These are phyloP conservation scores for Asterochloris sp. DNA, from an alignment of 139 green algal genomes.

Conservation along the genomic window DNA sequence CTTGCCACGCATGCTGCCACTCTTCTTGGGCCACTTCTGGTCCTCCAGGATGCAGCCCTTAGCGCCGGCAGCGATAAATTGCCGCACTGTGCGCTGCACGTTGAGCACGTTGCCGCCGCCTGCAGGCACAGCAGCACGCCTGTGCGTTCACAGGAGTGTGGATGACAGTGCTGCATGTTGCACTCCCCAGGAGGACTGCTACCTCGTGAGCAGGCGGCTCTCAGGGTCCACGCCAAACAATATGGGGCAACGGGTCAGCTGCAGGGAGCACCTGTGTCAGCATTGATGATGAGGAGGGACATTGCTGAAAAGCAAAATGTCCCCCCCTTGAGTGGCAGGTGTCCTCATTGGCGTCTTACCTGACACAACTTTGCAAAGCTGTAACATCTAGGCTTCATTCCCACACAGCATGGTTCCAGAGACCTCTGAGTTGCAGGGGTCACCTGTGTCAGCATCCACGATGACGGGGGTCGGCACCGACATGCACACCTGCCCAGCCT, in stretches of 20 bases:
- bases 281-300: too few species aligned
- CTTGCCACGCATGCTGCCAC: constrained; percentile 64
- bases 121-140: neutral
- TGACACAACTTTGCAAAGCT: neutral
- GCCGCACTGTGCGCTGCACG: constrained; percentile 76
- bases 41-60: constrained; percentile 80
- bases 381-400: neutral
- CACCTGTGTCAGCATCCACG: constrained; percentile 71
- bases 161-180: too few species aligned
- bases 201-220: too few species aligned
- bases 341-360: neutral
- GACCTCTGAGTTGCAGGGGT: neutral
- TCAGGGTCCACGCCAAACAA: too few species aligned
- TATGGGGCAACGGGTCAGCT: too few species aligned
- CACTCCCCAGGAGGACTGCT: too few species aligned
- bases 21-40: constrained; percentile 68
- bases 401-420: neutral
- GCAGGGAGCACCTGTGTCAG: too few species aligned
- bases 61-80: constrained; percentile 69
- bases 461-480: constrained; percentile 61
- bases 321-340: too few species aligned
- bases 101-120: constrained; percentile 79
- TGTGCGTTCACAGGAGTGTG: too few species aligned
- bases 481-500: constrained; percentile 53
- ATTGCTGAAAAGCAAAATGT: too few species aligned